Conservation (phyloP, 495 filamentous ascomycete species). For the Lophiostoma macrostomum region DNA sequence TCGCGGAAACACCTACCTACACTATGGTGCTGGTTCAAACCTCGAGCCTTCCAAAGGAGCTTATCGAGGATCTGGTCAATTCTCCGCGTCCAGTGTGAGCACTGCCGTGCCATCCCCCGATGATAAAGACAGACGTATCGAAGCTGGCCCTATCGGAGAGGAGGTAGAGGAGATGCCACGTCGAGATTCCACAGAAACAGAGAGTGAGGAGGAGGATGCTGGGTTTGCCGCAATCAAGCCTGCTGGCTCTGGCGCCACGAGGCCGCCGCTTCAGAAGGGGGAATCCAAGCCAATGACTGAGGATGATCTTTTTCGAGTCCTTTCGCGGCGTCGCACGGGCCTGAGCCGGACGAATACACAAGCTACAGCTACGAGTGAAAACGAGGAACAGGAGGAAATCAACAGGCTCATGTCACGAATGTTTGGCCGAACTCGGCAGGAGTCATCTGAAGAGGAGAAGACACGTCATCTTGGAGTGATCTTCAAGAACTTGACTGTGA, state of each 20-base stretch:
- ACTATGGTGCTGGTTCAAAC: background rate
- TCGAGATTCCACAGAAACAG: conserved; percentile 5
- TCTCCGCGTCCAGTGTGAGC: conserved; percentile 6
- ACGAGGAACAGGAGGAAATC: conserved; percentile 58
- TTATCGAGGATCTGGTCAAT: background rate
- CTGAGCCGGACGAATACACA: conserved; percentile 23
- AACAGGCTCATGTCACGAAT: conserved; percentile 60
- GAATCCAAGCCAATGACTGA: conserved; percentile 40
- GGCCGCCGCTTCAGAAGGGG: conserved; percentile 6
- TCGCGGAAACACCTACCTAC: conserved; percentile 6
- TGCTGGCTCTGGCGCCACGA: background rate
- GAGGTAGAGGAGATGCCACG: background rate
- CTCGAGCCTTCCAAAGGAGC: background rate
- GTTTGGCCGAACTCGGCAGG: conserved; percentile 60
- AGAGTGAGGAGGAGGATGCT: conserved; percentile 6
- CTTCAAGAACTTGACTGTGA: conserved; percentile 52
- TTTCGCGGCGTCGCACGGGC: conserved; percentile 51
- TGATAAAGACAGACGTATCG: background rate
- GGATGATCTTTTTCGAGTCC: conserved; percentile 49
- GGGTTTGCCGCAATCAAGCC: conserved; percentile 22
- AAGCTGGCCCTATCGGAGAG: background rate
- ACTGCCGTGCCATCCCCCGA: conserved; percentile 21
- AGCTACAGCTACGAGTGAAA: conserved; percentile 33
- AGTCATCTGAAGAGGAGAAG: conserved; percentile 64
- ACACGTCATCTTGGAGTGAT: conserved; percentile 42